phyloP scores from a whole-genome alignment of 2,329 filamentous ascomycete species.

The Bipolaris bicolor region DNA sequence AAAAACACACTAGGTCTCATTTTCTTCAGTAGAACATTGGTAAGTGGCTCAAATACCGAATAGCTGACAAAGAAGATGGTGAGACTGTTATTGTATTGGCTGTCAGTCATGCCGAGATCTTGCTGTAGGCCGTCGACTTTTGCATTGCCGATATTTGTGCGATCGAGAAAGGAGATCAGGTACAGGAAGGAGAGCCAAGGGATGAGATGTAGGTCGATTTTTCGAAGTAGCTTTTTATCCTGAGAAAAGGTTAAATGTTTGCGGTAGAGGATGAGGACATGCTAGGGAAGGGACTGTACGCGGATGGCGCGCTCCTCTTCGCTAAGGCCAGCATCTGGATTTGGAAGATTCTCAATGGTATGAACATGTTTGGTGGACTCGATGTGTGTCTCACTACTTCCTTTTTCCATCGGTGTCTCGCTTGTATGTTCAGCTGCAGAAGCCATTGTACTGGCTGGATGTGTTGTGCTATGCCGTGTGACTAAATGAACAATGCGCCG shows the following conservation, averaged over 20 bases:
- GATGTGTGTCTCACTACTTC: conserved; percentile 20
- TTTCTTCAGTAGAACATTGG: conserved; percentile 80
- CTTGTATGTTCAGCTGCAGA: conserved; percentile 28
- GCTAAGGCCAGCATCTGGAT: conserved; percentile 69
- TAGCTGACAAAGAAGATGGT: conserved; percentile 91
- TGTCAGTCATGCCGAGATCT: conserved; percentile 67
- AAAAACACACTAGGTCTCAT: conserved; percentile 79
- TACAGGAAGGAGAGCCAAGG: conserved; percentile 75
- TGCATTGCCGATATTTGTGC: conserved; percentile 80
- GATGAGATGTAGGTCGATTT: conserved; percentile 66
- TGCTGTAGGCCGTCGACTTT: conserved; percentile 63
- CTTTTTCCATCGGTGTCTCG: conserved; percentile 31
- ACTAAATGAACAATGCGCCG: neutral
- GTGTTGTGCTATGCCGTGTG: neutral
- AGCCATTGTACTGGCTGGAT: conserved; percentile 21
- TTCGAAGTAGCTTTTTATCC: conserved; percentile 68
- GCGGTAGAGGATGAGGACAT: neutral
- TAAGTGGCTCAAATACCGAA: conserved; percentile 75
- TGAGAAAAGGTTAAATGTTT: conserved; percentile 34
- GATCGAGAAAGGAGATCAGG: conserved; percentile 71
- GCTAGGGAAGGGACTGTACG: conserved; percentile 48
- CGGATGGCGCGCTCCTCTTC: conserved; percentile 66
- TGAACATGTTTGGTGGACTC: conserved; percentile 17
- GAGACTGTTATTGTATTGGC: conserved; percentile 74
- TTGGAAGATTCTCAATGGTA: conserved; percentile 44